Conservation (phyloP, 805 yeast genomes). For the Hanseniaspora hatyaiensis region DNA sequence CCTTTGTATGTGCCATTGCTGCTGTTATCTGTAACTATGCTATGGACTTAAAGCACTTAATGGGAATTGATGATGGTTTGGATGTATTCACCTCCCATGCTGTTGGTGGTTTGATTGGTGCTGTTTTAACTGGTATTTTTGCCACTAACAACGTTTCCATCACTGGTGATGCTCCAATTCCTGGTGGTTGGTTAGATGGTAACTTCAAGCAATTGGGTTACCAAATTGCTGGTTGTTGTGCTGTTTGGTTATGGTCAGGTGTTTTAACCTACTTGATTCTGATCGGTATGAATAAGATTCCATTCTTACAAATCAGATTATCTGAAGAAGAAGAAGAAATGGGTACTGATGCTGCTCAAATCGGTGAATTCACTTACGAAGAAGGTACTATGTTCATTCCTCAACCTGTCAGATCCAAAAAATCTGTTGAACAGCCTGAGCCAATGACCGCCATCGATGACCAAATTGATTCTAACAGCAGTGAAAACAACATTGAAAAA, state of each 20-base stretch:
- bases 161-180: slow-evolving; percentile 39
- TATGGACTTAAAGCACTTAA: slow-evolving; percentile 59
- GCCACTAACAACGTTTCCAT: slow-evolving; percentile 89
- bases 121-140: slow-evolving; percentile 77
- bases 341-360: slow-evolving; percentile 82
- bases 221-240: slow-evolving; percentile 67
- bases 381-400: slow-evolving; percentile 59
- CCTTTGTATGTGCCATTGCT: slow-evolving; percentile 74
- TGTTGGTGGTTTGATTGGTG: slow-evolving; percentile 81
- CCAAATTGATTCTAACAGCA: slow-evolving; percentile 22
- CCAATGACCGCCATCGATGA: slow-evolving; percentile 30
- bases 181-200: slow-evolving; percentile 83
- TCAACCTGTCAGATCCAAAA: slow-evolving; percentile 62
- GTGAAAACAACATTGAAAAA: slow-evolving; percentile 11
- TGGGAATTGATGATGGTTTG: slow-evolving; percentile 85
- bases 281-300: slow-evolving; percentile 57
- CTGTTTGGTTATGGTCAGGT: slow-evolving; percentile 68
- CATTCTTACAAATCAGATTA: slow-evolving; percentile 71
- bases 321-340: slow-evolving; percentile 75
- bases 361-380: slow-evolving; percentile 73
- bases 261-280: slow-evolving; percentile 59
- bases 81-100: slow-evolving; percentile 92
- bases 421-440: slow-evolving; percentile 26
- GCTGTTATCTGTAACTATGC: slow-evolving; percentile 74
- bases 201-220: slow-evolving; percentile 74